Evolutionary conservation across 345 rosid genomes (phyloP).

Genomic region (Eutrema japonicum): DNA sequence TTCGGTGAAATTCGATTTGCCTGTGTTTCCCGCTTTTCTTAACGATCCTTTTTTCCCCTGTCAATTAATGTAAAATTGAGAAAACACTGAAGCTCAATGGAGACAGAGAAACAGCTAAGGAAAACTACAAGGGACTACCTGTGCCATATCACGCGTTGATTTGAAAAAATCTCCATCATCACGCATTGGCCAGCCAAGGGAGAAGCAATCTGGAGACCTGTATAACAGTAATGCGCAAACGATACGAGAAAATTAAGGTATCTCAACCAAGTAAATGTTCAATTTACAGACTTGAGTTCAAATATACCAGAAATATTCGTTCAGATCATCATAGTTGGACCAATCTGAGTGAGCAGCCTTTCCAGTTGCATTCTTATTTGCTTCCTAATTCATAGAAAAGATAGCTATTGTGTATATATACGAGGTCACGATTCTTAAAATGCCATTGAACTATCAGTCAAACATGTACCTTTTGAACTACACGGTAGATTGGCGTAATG

Average conservation of each 20-base stretch:
- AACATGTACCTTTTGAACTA: slow-evolving; percentile 67
- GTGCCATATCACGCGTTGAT: slow-evolving; percentile 64
- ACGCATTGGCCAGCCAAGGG: slow-evolving; percentile 99
- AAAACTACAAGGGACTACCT: slow-evolving; percentile 47
- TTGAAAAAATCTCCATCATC: slow-evolving; percentile 95
- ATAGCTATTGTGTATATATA: slow-evolving; percentile 35
- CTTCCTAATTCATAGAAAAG: slow-evolving; percentile 65
- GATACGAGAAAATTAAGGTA: slow-evolving; percentile 14
- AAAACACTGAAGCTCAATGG: slow-evolving; percentile 23
- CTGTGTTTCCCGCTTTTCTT: slow-evolving; percentile 64
- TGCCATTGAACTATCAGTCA: slow-evolving; percentile 4
- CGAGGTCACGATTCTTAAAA: slow-evolving; percentile 26
- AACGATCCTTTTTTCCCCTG: slow-evolving; percentile 67
- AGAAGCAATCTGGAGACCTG: slow-evolving; percentile 95
- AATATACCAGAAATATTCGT: slow-evolving; percentile 92
- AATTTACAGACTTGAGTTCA: slow-evolving; percentile 38
- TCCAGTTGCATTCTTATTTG: slow-evolving; percentile 71
- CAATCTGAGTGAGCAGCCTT: slow-evolving; percentile 82
- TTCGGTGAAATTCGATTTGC: slow-evolving; percentile 93
- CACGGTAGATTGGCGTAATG: slow-evolving; percentile 86
- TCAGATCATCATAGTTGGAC: slow-evolving; percentile 99
- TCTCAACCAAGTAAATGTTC: slow-evolving; percentile 20
- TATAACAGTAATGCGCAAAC: slow-evolving; percentile 34
- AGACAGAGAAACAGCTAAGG: slow-evolving; percentile 24
- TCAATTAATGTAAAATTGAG: slow-evolving; percentile 15